phyloP scores from a whole-genome alignment of 768 basidiomycete species.

The Hygrocybe coccinea region DNA sequence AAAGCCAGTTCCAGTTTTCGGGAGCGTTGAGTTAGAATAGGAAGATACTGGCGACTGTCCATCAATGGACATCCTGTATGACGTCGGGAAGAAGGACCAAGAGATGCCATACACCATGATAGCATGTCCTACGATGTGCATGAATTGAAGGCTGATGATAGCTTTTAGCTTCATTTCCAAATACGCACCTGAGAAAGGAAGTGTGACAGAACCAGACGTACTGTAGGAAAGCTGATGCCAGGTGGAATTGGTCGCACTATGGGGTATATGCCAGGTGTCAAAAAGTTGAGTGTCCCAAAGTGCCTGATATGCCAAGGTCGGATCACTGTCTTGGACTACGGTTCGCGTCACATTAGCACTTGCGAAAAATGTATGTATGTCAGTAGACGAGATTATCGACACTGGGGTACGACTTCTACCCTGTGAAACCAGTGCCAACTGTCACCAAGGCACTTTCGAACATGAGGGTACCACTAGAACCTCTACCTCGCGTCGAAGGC shows the following conservation, averaged over 20 bases:
- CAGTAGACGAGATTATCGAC: neutral
- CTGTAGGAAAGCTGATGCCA: neutral
- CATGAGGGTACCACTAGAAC: neutral
- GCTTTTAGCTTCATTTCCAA: neutral
- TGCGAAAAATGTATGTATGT: neutral
- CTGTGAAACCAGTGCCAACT: neutral
- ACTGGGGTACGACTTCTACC: neutral
- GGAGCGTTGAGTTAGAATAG: neutral
- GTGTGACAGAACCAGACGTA: neutral
- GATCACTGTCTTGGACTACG: neutral
- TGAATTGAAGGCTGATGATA: no score
- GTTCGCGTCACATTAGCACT: neutral
- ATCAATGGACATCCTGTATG: neutral
- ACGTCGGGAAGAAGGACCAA: neutral
- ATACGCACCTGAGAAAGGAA: neutral
- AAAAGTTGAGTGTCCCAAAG: neutral
- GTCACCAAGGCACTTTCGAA: neutral
- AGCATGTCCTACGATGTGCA: neutral
- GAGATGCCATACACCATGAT: neutral
- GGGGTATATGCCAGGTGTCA: neutral
- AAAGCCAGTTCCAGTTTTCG: neutral
- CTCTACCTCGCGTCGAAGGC: neutral
- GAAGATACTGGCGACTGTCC: neutral
- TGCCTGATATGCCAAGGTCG: neutral
- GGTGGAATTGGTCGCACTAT: neutral